Evolutionary conservation across 192 early-diverging fungal genomes (phyloP).

Genomic region (Podila epigama): DNA sequence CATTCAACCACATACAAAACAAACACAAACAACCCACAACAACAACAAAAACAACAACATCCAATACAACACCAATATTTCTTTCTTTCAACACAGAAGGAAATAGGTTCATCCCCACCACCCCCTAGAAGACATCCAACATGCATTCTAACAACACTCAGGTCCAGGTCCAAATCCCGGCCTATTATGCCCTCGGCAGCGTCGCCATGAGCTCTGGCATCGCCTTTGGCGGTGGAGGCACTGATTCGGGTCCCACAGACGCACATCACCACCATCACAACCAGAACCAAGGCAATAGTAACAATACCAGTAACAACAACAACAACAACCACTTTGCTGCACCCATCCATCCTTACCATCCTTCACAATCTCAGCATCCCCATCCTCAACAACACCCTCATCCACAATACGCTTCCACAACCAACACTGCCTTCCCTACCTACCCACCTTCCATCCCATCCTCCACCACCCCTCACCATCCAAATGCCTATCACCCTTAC

Average conservation of each 20-base stretch:
- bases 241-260: background rate
- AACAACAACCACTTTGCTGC: conserved; percentile 2
- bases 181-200: conserved; percentile 40
- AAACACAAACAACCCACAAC: too few species aligned
- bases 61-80: background rate
- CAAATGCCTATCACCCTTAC: conserved; percentile 9
- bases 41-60: background rate
- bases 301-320: too few species aligned
- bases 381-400: too few species aligned
- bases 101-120: background rate
- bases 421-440: too few species aligned
- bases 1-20: too few species aligned
- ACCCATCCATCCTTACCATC: conserved; percentile 24
- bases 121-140: background rate
- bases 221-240: conserved; percentile 12
- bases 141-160: conserved; percentile 46
- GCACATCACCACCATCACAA: background rate
- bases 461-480: too few species aligned
- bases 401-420: too few species aligned
- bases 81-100: background rate
- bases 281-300: background rate
- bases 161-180: conserved; percentile 37
- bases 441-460: too few species aligned
- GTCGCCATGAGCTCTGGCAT: conserved; percentile 30
- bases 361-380: too few species aligned